Base-by-base conservation (phyloP, 2,329 filamentous ascomycete species). In the Penicillium sp. region DNA sequence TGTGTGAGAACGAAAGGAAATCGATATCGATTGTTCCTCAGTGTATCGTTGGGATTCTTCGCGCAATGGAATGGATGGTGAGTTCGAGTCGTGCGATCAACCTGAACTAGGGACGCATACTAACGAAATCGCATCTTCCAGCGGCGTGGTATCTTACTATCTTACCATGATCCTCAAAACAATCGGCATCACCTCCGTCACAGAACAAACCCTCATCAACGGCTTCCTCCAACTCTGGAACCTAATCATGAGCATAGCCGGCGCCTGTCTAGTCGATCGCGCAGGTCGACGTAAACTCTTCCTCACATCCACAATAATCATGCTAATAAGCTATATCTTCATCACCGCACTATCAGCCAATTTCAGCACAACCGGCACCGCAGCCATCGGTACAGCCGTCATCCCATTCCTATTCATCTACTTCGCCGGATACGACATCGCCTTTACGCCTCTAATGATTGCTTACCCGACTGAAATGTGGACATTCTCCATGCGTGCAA, bases 341-440 rank as follows among this genome's bases (percentile, higher is more conserved):
- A 62, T 67, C 26, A 73, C 72, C 0, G 72, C 65, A 0, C 56
- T 75, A 0, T 72, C 68, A 0, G 72, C 65, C 0, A 60, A 61
- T 2, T 75, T 73, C 58, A 57, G 65, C 0, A 38, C 61, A 1
- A 68, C 64, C 42, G 1, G 40, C 38, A 0, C 53, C 58, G 3
- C 37, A 55, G 1, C 59, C 61, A 65, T 65, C 0, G 73, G 73
- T 7, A 70, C 63, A 4, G 70, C 70, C 1, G 72, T 73, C 1
- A 70, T 75, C 12, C 70, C 71, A 0, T 68, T 74, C 28, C 56
- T 75, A 5, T 75, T 73, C 40, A 62, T 72, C 30, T 74, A 69
- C 62, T 73, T 70, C 40, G 68, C 68, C 0, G 70, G 69, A 8
- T 73, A 73, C 22, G 66, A 67, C 17, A 68, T 72, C 24, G 70